Percentiles rank a stretch among this genome's conserved stretches.
These are phyloP conservation scores for Lumnitzera littorea DNA, from an alignment of 345 rosid species.

Conservation along the genomic window DNA sequence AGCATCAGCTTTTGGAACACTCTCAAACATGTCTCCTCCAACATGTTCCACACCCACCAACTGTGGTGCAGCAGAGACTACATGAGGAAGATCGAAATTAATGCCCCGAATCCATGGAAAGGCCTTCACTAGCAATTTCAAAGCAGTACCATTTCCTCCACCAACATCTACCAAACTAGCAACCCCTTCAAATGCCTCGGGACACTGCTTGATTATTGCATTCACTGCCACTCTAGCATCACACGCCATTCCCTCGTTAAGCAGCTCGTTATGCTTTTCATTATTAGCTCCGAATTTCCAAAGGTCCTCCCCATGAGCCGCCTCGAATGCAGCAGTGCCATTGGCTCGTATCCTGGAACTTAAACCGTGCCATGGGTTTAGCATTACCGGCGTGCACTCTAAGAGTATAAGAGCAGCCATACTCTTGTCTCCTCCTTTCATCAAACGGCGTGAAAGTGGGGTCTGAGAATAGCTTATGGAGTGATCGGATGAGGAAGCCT, in stretches of 20 bases:
- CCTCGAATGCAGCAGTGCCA: conserved; percentile 20
- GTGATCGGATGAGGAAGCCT: conserved; percentile 8
- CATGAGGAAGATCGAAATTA: conserved; percentile 80
- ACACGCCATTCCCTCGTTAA: conserved; percentile 67
- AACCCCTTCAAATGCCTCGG: conserved; percentile 46
- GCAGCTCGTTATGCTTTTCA: conserved; percentile 22
- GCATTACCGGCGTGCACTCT: conserved; percentile 40
- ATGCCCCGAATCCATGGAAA: conserved; percentile 53
- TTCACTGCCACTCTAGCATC: conserved; percentile 32
- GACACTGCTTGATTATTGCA: conserved; percentile 29
- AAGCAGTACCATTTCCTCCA: conserved; percentile 55
- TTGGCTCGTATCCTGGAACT: conserved; percentile 26
- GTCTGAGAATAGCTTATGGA: conserved; percentile 29
- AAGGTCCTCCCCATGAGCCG: conserved; percentile 37
- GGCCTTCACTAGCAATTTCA: conserved; percentile 40
- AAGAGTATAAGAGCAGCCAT: conserved; percentile 35
- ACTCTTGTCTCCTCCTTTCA: conserved; percentile 26
- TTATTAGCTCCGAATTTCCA: conserved; percentile 42
- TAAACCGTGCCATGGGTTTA: conserved; percentile 53
- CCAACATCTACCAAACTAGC: conserved; percentile 62
- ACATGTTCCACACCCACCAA: conserved; percentile 43
- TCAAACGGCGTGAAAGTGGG: conserved; percentile 52
- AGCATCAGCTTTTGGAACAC: conserved; percentile 54
- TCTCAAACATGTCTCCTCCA: conserved; percentile 63
- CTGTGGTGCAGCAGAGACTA: conserved; percentile 26